These are phyloP conservation scores for Zygoascus sp. DNA, from an alignment of 1,139 yeast genomes.

Conservation along the genomic window DNA sequence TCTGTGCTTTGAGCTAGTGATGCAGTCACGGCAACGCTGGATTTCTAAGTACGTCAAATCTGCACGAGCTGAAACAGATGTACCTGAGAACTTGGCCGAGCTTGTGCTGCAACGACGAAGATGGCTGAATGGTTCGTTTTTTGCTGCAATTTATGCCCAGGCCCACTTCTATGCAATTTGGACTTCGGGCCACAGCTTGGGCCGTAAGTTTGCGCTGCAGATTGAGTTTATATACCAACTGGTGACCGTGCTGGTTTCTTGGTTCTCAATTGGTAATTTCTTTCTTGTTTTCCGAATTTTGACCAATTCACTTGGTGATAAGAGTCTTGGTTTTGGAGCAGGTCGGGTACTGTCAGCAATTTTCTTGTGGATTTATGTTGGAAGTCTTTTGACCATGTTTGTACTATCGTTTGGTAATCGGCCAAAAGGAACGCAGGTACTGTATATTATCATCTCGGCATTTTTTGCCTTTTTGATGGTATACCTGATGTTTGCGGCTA, in stretches of 20 bases:
- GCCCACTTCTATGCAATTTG: constrained; percentile 69
- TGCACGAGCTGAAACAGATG: constrained; percentile 81
- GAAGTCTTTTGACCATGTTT: constrained; percentile 85
- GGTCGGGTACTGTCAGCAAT: constrained; percentile 76
- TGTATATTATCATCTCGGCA: constrained; percentile 75
- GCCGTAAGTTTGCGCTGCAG: constrained; percentile 59
- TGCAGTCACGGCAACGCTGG: constrained; percentile 60
- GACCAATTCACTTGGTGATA: constrained; percentile 60
- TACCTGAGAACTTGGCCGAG: constrained; percentile 68
- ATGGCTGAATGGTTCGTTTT: constrained; percentile 82
- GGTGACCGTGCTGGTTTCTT: constrained; percentile 61
- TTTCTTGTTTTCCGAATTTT: constrained; percentile 72
- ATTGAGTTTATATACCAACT: constrained; percentile 68
- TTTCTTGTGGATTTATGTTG: constrained; percentile 83
- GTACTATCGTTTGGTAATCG: constrained; percentile 90
- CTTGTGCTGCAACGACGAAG: constrained; percentile 74
- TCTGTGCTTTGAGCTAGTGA: constrained; percentile 74
- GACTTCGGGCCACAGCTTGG: constrained; percentile 60
- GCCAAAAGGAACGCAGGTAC: constrained; percentile 84
- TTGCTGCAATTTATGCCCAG: constrained; percentile 73
- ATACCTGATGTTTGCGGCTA: constrained; percentile 86
- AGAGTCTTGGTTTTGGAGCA: constrained; percentile 54
- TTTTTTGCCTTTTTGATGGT: constrained; percentile 92
- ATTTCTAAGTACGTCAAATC: constrained; percentile 66
- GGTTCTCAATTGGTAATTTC: constrained; percentile 77